Evolutionary conservation across 371 early-diverging fungal genomes (phyloP).

Genomic region (Apophysomyces ossiformis): DNA sequence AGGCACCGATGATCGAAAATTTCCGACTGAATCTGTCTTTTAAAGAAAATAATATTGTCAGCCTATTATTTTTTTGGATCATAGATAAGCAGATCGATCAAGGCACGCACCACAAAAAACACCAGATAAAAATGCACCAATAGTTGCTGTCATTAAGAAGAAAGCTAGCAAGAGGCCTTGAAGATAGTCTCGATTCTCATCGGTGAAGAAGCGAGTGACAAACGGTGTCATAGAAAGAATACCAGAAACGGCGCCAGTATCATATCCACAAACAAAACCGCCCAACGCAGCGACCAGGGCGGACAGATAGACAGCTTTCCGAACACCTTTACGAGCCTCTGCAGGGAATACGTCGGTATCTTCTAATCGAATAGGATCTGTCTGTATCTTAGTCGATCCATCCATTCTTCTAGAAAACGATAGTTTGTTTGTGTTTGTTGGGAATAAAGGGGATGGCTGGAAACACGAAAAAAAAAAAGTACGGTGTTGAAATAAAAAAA

Average conservation of each 20-base stretch:
- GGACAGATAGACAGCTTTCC: constrained; percentile 34
- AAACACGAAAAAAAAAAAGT: constrained; percentile 12
- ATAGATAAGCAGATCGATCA: no score
- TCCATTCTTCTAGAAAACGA: background rate
- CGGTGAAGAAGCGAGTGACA: constrained; percentile 20
- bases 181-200: constrained; percentile 21
- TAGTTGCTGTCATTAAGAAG: constrained; percentile 48
- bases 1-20: constrained; percentile 40
- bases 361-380: background rate
- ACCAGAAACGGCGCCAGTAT: constrained; percentile 40
- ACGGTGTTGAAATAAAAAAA: no score
- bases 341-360: background rate
- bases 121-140: constrained; percentile 50
- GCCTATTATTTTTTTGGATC: no score
- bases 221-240: constrained; percentile 31
- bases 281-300: constrained; percentile 34
- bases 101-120: constrained; percentile 39
- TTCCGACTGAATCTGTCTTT: constrained; percentile 50
- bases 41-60: background rate
- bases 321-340: constrained; percentile 13
- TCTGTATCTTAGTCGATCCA: constrained; percentile 1
- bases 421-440: background rate
- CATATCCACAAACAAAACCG: constrained; percentile 45
- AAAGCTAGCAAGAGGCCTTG: constrained; percentile 41
- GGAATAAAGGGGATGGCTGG: background rate